phyloP scores from a whole-genome alignment of 2,329 filamentous ascomycete species.

The Cordyceps javanica region DNA sequence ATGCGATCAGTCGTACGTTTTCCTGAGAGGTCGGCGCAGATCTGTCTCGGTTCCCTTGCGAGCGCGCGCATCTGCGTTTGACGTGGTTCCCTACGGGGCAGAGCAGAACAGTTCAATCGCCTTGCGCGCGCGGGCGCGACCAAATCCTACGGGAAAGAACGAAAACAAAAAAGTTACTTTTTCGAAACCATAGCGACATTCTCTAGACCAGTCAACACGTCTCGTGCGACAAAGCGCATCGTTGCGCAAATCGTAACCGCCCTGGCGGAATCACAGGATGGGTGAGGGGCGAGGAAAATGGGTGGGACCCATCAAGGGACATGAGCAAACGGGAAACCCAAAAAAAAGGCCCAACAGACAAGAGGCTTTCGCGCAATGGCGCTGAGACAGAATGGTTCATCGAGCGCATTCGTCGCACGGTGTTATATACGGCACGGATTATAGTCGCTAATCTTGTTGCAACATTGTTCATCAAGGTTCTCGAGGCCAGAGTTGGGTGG shows the following conservation, averaged over 20 bases:
- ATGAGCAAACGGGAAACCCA: neutral
- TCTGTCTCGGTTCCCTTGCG: neutral
- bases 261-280: neutral
- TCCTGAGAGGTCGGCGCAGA: neutral
- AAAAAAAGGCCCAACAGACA: no score
- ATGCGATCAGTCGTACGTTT: neutral
- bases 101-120: no score
- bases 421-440: neutral
- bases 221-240: neutral
- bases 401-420: neutral
- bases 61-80: neutral
- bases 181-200: neutral
- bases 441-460: no score
- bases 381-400: neutral
- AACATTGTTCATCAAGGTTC: conserved; percentile 2
- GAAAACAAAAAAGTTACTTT: no score
- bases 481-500: neutral
- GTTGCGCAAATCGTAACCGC: conserved; percentile 7
- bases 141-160: no score
- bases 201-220: neutral
- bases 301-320: neutral
- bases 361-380: neutral
- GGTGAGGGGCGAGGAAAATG: neutral
- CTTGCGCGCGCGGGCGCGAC: no score
- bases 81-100: no score